Base-by-base conservation (phyloP, 306 rosid genomes). In the Vachellia pachyceras region DNA sequence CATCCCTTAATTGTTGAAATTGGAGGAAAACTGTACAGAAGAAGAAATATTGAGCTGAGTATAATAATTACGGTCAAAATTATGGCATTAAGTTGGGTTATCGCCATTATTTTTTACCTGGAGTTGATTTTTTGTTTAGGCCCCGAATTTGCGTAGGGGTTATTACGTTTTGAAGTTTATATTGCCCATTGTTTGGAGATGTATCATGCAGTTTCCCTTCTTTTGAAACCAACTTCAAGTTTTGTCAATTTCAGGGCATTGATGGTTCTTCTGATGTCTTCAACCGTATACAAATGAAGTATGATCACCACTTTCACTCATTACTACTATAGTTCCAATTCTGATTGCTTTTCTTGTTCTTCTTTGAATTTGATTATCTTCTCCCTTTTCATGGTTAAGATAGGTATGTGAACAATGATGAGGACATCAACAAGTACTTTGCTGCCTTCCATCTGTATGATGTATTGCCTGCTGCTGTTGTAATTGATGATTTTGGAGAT, bases 401-500 rank as follows among this genome's bases (percentile, higher is more conserved):
- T 10, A 94, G 97, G 90, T 94, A 95, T 67, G 83, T 91, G 77
- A 91, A 91, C 40, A 91, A 90, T 18, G 97, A 90, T 54, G 91
- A 93, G 72, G 99, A 90, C 54, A 83, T 95, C 67, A 89, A 91
- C 57, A 95, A 88, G 29, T 95, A 84, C 88, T 95, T 95, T 84
- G 90, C 98, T 79, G 99, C 98, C 77, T 91, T 90, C 90, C 98
- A 90, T 77, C 85, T 95, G 82, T 67, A 76, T 75, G 86, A 82
- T 71, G 79, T 83, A 71, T 77, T 95, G 85, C 97, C 99, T 58
- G 86, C 81, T 6, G 87, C 97, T 0, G 90, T 95, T 82, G 57
- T 93, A 36, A 84, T 95, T 25, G 97, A 95, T 76, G 97, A 93
- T 86, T 95, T 95, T 69, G 95, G 91, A 25, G 91, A 84, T 85